Evolutionary conservation across 495 filamentous ascomycete species (phyloP).

Genomic region (Daldinia concentrica): DNA sequence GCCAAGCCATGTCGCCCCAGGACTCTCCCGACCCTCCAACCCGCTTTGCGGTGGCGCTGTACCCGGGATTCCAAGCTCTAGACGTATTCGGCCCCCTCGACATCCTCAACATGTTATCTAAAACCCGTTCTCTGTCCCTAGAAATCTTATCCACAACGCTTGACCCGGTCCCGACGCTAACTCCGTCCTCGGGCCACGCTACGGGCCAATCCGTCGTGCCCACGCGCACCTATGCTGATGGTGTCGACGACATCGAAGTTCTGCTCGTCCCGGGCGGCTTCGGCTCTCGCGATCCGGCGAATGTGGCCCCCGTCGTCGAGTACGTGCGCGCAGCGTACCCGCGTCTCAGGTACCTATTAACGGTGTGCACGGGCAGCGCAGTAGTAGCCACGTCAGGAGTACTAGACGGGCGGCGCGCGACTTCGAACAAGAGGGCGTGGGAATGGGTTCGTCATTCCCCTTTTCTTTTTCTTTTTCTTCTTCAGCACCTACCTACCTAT

Average conservation of each 20-base stretch:
- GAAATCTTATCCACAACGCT: conserved; percentile 63
- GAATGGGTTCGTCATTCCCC: conserved; percentile 39
- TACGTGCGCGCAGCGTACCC: conserved; percentile 59
- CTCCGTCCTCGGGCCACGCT: conserved; percentile 36
- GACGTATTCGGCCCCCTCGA: conserved; percentile 71
- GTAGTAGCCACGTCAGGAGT: conserved; percentile 64
- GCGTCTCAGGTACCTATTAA: conserved; percentile 64
- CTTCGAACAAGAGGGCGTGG: conserved; percentile 62
- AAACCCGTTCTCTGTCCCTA: conserved; percentile 50
- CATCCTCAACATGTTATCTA: conserved; percentile 64
- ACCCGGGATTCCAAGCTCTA: conserved; percentile 61
- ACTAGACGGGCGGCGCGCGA: conserved; percentile 67
- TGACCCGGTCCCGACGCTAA: conserved; percentile 53
- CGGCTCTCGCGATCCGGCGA: conserved; percentile 57
- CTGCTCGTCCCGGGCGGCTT: conserved; percentile 73
- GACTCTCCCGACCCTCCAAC: conserved; percentile 30
- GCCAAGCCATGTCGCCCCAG: background rate
- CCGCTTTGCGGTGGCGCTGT: conserved; percentile 52
- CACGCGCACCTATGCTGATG: conserved; percentile 66
- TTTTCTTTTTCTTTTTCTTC: background rate
- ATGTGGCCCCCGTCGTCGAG: conserved; percentile 50
- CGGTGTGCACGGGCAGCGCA: conserved; percentile 68
- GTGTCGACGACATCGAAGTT: conserved; percentile 64
- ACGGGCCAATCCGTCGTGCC: conserved; percentile 62
- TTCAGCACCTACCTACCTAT: background rate